These are phyloP conservation scores for Stevia rebaudiana DNA, from an alignment of 140 eudicot species.

Conservation along the genomic window DNA sequence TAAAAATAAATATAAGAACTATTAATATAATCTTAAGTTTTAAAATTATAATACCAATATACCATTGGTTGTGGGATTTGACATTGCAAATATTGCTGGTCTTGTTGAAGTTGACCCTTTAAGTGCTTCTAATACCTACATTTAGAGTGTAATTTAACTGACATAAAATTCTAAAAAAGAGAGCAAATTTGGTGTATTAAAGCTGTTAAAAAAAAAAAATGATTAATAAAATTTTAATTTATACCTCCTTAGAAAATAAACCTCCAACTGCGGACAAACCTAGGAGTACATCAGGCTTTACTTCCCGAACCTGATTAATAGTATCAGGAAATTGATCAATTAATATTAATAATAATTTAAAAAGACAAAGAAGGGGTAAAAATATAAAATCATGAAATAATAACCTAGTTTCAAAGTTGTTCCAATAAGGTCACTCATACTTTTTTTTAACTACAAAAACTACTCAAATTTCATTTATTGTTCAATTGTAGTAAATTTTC, in stretches of 20 bases:
- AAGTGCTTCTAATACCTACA: slow-evolving; percentile 89
- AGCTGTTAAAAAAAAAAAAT: too few relatives aligned
- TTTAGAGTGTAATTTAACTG: not conserved
- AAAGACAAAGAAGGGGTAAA: not conserved
- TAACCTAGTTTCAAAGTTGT: too few relatives aligned
- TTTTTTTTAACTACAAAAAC: too few relatives aligned
- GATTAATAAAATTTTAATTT: not conserved
- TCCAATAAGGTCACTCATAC: too few relatives aligned
- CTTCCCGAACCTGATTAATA: slow-evolving; percentile 63
- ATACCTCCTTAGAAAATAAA: slow-evolving; percentile 82
- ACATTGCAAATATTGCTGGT: slow-evolving; percentile 98
- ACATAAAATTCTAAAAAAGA: not conserved
- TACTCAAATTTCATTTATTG: too few relatives aligned
- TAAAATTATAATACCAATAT: slow-evolving; percentile 10
- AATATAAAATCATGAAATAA: too few relatives aligned
- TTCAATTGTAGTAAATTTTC: too few relatives aligned
- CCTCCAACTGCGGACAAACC: slow-evolving; percentile 96
- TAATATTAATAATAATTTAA: not conserved
- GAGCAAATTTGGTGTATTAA: not conserved
- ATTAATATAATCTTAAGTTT: slow-evolving; percentile 3
- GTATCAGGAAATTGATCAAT: slow-evolving; percentile 3
- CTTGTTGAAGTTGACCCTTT: slow-evolving; percentile 88
- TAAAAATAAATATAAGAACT: not conserved
- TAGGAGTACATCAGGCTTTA: slow-evolving; percentile 94
- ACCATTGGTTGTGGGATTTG: slow-evolving; percentile 95